These are phyloP conservation scores for Microsporum audouinii DNA, from an alignment of 2,329 filamentous ascomycete species.

Conservation along the genomic window DNA sequence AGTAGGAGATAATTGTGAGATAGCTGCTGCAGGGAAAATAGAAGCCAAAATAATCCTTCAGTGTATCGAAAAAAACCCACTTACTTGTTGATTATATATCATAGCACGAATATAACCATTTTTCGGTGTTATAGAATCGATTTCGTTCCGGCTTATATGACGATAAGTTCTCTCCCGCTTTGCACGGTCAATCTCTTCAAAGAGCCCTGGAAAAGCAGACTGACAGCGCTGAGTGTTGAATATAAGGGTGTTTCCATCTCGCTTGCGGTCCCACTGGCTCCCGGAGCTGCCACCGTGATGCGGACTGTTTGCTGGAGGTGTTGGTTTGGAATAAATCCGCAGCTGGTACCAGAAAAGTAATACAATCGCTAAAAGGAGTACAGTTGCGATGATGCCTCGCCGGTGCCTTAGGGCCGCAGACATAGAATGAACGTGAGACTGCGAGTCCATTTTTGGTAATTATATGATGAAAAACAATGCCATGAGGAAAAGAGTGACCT, in stretches of 20 bases:
- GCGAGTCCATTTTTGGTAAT: neutral
- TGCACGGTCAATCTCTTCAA: constrained; percentile 27
- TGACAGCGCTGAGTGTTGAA: constrained; percentile 27
- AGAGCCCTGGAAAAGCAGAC: constrained; percentile 33
- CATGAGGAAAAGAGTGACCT: neutral
- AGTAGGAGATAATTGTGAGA: neutral
- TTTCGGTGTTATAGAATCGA: constrained; percentile 24
- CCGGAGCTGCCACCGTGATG: neutral
- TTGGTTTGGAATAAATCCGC: neutral
- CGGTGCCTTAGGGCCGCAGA: neutral
- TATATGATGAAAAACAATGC: neutral
- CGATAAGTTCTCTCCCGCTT: constrained; percentile 16
- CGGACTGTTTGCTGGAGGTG: neutral
- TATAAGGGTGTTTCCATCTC: constrained; percentile 29
- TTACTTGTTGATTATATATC: constrained; percentile 28
- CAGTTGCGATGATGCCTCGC: neutral
- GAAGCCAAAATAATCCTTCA: no score
- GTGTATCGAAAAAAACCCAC: constrained; percentile 1
- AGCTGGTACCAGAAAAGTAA: constrained; percentile 1
- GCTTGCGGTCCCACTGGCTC: neutral
- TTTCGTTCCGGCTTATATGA: constrained; percentile 25
- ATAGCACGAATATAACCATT: constrained; percentile 30
- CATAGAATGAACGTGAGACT: neutral
- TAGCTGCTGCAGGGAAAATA: neutral
- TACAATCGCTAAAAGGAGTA: neutral